phyloP scores from a whole-genome alignment of 2,329 filamentous ascomycete species.

The Fusarium liriodendri region DNA sequence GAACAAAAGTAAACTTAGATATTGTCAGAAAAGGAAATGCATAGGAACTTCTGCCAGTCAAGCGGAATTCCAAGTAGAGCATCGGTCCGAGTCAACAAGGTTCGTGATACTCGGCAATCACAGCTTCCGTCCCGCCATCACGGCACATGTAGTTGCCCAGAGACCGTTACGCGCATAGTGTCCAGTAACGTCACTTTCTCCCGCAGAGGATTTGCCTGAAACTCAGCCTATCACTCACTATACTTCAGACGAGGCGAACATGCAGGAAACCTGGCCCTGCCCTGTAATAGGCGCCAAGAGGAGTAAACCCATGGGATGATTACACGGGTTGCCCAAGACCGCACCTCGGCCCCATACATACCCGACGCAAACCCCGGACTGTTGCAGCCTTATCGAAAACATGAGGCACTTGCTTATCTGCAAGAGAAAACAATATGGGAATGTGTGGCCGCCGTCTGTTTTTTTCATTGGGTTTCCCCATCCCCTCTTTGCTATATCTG shows the following conservation, averaged over 20 bases:
- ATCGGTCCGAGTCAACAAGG: background rate
- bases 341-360: background rate
- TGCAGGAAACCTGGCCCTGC: background rate
- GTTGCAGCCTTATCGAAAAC: background rate
- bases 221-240: background rate
- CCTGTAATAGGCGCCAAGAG: background rate
- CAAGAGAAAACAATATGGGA: background rate
- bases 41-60: background rate
- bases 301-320: background rate
- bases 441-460: background rate
- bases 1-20: slow-evolving; percentile 6
- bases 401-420: background rate
- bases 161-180: background rate
- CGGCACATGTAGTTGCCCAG: background rate
- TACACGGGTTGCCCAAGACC: background rate
- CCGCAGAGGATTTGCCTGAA: background rate
- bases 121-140: too few relatives aligned
- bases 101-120: background rate
- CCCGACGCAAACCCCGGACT: background rate
- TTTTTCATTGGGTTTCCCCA: background rate
- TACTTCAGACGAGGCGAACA: background rate
- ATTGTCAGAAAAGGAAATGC: background rate
- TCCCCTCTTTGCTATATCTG: background rate
- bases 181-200: background rate
- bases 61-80: background rate